Conservation (phyloP, 2,329 filamentous ascomycete species). For the Nigrospora oryzae region DNA sequence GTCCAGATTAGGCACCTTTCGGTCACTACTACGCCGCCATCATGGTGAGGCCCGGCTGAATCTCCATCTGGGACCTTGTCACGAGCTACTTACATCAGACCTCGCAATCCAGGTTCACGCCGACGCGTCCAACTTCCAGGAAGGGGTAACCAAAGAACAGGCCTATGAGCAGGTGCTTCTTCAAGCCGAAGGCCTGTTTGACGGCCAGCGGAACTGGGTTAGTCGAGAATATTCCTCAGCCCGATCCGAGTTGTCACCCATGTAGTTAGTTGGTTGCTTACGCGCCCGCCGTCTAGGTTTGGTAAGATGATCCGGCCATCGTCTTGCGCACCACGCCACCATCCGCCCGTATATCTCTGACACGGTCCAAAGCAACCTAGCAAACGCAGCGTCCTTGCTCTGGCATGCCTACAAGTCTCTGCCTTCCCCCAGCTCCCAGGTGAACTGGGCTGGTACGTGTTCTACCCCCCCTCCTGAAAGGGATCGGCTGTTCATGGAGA, state of each 20-base stretch:
- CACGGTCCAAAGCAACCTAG: constrained; percentile 51
- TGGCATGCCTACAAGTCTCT: constrained; percentile 76
- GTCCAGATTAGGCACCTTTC: no score
- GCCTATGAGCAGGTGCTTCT: constrained; percentile 68
- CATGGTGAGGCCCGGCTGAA: no score
- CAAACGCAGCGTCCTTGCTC: constrained; percentile 66
- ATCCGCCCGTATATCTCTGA: background rate
- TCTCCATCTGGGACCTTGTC: no score
- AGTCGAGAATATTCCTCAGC: constrained; percentile 10
- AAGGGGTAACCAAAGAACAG: constrained; percentile 59
- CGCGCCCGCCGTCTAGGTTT: background rate
- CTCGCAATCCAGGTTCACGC: constrained; percentile 55
- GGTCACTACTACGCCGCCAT: no score
- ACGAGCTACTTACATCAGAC: background rate
- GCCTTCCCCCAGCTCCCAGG: constrained; percentile 51
- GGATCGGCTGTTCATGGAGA: no score
- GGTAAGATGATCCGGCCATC: constrained; percentile 1
- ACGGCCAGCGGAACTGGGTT: constrained; percentile 75
- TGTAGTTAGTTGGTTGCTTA: background rate
- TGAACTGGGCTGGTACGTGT: constrained; percentile 65
- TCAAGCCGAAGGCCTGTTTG: constrained; percentile 61
- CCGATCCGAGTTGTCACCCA: background rate
- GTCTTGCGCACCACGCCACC: background rate
- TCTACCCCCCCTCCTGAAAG: background rate
- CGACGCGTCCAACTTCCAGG: constrained; percentile 65